Evolutionary conservation across 371 early-diverging fungal species (phyloP).

Genomic region (Lichtheimia ramosa): DNA sequence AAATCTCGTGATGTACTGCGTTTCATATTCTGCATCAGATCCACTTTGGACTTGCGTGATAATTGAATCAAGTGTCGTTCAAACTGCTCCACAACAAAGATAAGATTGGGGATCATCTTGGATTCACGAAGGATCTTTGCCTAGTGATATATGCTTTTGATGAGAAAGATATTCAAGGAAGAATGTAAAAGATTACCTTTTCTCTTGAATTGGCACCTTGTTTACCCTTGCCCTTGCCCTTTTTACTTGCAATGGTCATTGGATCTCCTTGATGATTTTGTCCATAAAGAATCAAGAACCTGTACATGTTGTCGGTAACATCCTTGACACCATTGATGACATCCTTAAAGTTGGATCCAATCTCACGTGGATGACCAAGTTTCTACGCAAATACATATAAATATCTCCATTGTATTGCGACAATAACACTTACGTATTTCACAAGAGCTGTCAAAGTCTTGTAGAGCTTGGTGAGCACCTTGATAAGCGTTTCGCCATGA

Average conservation of each 20-base stretch:
- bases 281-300: slow-evolving; percentile 45
- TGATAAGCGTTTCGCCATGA: slow-evolving; percentile 45
- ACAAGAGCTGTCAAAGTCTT: slow-evolving; percentile 37
- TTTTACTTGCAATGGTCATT: background rate
- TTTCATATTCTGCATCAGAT: slow-evolving; percentile 69
- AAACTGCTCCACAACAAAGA: slow-evolving; percentile 69
- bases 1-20: slow-evolving; percentile 74
- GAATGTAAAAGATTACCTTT: background rate
- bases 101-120: slow-evolving; percentile 62
- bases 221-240: slow-evolving; percentile 14
- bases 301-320: slow-evolving; percentile 51
- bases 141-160: slow-evolving; percentile 12
- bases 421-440: slow-evolving; percentile 42
- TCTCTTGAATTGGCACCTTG: slow-evolving; percentile 1
- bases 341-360: slow-evolving; percentile 29
- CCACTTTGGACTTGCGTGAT: slow-evolving; percentile 62
- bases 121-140: slow-evolving; percentile 63
- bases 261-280: slow-evolving; percentile 18
- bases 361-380: slow-evolving; percentile 24
- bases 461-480: slow-evolving; percentile 39
- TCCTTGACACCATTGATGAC: slow-evolving; percentile 34
- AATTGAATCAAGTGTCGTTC: slow-evolving; percentile 67
- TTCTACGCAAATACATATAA: slow-evolving; percentile 25
- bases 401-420: background rate
- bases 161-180: background rate